Percentiles rank a stretch among this genome's conserved stretches.
phyloP scores from a whole-genome alignment of 441 rosid genomes.

The Syzygium malaccense region DNA sequence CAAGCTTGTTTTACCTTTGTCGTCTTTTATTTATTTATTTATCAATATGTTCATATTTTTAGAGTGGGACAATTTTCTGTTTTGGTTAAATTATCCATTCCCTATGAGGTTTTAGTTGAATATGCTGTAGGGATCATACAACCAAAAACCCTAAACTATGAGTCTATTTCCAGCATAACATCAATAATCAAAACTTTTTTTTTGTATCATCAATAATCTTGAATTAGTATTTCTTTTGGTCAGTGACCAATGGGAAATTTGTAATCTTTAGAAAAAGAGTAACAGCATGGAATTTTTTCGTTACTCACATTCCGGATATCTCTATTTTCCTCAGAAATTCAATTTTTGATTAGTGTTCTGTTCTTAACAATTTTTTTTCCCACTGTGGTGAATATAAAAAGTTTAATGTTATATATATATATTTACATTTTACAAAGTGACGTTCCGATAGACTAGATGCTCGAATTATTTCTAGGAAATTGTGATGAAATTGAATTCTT shows the following conservation, averaged over 20 bases:
- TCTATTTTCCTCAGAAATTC: neutral
- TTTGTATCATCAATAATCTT: neutral
- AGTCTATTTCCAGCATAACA: too few relatives aligned
- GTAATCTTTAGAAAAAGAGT: too few relatives aligned
- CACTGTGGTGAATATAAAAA: neutral
- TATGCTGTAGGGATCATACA: too few relatives aligned
- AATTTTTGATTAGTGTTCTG: neutral
- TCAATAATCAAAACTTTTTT: neutral
- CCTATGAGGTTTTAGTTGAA: neutral
- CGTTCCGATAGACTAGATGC: neutral
- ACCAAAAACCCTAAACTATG: too few relatives aligned
- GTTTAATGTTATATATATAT: too few relatives aligned
- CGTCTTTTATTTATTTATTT: neutral
- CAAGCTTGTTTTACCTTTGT: neutral
- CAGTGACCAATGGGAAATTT: too few relatives aligned
- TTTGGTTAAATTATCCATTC: neutral
- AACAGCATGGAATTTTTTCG: too few relatives aligned
- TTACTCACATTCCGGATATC: neutral
- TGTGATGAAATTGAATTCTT: neutral
- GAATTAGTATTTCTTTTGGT: too few relatives aligned
- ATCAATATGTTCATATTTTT: neutral
- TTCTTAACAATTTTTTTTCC: fast-evolving
- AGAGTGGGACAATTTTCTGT: neutral
- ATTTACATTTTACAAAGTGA: too few relatives aligned
- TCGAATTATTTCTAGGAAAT: too few relatives aligned